A percentile compares a stretch with the other conserved stretches of the same genome.
phyloP scores from a whole-genome alignment of 2,329 filamentous ascomycete species.

The Zymoseptoria brevis region DNA sequence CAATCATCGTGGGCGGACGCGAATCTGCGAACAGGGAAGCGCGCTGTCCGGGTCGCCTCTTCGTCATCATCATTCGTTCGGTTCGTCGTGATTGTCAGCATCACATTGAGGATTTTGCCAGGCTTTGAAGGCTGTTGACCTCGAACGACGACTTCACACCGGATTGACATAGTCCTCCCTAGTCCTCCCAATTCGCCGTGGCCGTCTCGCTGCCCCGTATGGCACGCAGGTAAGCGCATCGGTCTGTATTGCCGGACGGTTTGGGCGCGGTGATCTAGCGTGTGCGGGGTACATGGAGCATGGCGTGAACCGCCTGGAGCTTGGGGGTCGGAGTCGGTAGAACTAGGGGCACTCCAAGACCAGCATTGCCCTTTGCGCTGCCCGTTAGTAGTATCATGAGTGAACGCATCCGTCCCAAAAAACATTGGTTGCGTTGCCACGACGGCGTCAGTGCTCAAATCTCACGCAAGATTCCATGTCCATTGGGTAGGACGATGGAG shows the following conservation, averaged over 20 bases:
- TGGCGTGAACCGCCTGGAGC: background rate
- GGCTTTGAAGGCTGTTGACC: background rate
- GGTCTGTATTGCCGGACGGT: background rate
- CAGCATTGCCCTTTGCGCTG: background rate
- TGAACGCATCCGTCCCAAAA: background rate
- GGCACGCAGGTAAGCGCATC: background rate
- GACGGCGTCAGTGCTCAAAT: background rate
- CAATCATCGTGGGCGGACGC: background rate
- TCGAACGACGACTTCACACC: background rate
- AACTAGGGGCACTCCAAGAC: background rate
- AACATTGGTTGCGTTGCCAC: background rate
- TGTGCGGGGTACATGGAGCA: background rate
- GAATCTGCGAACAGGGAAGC: background rate
- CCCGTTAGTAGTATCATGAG: background rate
- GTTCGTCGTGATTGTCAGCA: conserved; percentile 3
- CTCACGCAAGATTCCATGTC: background rate
- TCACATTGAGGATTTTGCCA: background rate
- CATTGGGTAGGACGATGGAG: background rate
- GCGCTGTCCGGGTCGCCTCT: background rate
- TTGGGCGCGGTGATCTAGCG: background rate
- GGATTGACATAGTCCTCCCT: background rate
- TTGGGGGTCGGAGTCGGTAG: background rate
- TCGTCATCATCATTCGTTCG: background rate
- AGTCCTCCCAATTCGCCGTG: background rate
- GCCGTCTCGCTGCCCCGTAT: background rate